Percentiles rank a stretch among this genome's conserved stretches.
phyloP scores from a whole-genome alignment of 106 monocot genomes.

The Triglochin maritima region DNA sequence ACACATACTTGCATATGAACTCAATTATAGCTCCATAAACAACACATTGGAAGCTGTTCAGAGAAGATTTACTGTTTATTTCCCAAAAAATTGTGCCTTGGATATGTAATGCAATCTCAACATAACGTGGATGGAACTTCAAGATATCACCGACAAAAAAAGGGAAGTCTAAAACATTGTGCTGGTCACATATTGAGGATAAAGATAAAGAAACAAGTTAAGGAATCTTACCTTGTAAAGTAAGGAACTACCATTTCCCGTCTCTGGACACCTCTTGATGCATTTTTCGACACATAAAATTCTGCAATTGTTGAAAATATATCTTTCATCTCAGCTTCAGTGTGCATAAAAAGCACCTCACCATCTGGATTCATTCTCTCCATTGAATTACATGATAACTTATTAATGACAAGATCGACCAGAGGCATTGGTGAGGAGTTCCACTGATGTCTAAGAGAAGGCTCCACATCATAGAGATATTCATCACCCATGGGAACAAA shows the following conservation, averaged over 20 bases:
- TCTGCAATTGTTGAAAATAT: conserved; percentile 41
- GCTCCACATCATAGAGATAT: conserved; percentile 19
- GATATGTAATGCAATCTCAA: too few species aligned
- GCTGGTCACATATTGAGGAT: too few species aligned
- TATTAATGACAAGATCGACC: conserved; percentile 13
- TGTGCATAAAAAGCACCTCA: conserved; percentile 35
- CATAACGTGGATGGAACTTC: too few species aligned
- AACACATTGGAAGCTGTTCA: too few species aligned
- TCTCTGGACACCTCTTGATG: conserved; percentile 19
- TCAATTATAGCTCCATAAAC: too few species aligned
- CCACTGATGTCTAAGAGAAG: conserved; percentile 22
- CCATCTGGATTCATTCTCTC: conserved; percentile 27
- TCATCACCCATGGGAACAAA: conserved; percentile 12
- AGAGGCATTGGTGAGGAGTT: conserved; percentile 22
- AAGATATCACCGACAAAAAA: too few species aligned
- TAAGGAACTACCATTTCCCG: conserved; percentile 68
- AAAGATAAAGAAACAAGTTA: too few species aligned
- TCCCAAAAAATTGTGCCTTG: too few species aligned
- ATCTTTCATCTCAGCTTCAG: conserved; percentile 35
- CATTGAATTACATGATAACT: conserved; percentile 7
- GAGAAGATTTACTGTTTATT: too few species aligned
- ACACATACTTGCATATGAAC: too few species aligned
- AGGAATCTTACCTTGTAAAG: conserved; percentile 42
- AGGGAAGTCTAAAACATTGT: too few species aligned
- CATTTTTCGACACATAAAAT: conserved; percentile 26